Percentiles rank a stretch among this genome's conserved stretches.
phyloP scores from a whole-genome alignment of 257 asterid species.

The Haberlea rhodopensis region DNA sequence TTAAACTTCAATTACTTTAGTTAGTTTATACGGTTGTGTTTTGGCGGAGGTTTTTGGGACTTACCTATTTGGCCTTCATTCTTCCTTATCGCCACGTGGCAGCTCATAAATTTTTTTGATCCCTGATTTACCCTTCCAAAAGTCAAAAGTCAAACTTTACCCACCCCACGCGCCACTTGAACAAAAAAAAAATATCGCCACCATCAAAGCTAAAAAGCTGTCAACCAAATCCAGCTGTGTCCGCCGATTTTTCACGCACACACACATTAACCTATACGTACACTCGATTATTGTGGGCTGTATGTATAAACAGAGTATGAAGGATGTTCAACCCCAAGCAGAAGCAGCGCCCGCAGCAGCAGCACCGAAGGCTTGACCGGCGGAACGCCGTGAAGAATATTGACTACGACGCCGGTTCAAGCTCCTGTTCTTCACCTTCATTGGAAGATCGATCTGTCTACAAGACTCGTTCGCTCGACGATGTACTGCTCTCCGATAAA shows the following conservation, averaged over 20 bases:
- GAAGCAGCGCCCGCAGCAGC: no score
- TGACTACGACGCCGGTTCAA: constrained; percentile 40
- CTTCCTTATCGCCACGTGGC: not conserved
- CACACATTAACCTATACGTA: not conserved
- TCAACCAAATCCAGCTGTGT: not conserved
- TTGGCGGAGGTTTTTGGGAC: no score
- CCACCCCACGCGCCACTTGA: not conserved
- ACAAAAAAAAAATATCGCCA: no score
- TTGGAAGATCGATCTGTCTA: constrained; percentile 33
- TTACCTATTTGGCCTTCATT: not conserved
- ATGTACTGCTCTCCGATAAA: constrained; percentile 29
- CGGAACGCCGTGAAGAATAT: constrained; percentile 53
- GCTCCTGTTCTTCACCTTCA: constrained; percentile 26
- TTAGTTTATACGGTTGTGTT: no score
- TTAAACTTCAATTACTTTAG: no score
- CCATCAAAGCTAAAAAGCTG: not conserved
- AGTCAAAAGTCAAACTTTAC: not conserved
- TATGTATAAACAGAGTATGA: constrained; percentile 1
- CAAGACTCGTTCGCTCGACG: constrained; percentile 42
- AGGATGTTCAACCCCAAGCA: constrained; percentile 40
- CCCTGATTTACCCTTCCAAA: no score
- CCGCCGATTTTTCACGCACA: not conserved
- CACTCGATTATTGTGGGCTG: not conserved
- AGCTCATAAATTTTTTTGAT: no score
- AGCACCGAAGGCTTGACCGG: constrained; percentile 46